Conservation (phyloP, 352 stramenopile genomes). For the Phytopythium ostracodes region DNA sequence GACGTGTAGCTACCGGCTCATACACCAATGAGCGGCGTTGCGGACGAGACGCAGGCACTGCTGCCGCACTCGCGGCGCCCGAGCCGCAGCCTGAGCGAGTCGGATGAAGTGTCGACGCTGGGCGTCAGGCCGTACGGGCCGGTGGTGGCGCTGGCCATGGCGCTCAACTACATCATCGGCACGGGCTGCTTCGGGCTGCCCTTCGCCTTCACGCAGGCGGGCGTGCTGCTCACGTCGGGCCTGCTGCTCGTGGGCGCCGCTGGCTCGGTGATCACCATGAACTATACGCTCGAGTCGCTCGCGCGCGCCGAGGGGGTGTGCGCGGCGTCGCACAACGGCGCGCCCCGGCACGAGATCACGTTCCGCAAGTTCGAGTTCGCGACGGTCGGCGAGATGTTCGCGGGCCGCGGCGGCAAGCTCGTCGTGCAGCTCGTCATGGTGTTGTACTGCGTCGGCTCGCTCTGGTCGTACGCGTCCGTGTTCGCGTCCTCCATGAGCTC, state of each 20-base stretch:
- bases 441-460: slow-evolving; percentile 69
- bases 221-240: slow-evolving; percentile 51
- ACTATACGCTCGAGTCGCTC: slow-evolving; percentile 85
- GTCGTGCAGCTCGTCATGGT: slow-evolving; percentile 69
- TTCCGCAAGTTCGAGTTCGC: slow-evolving; percentile 88
- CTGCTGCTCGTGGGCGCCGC: slow-evolving; percentile 64
- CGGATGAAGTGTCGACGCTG: slow-evolving; percentile 27
- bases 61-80: slow-evolving; percentile 1
- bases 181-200: slow-evolving; percentile 84
- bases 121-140: slow-evolving; percentile 69
- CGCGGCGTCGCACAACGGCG: slow-evolving; percentile 37
- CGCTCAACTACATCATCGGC: slow-evolving; percentile 85
- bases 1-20: too few relatives aligned
- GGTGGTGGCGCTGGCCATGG: slow-evolving; percentile 70
- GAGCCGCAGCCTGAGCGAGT: slow-evolving; percentile 21
- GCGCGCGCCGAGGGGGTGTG: slow-evolving; percentile 74
- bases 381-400: slow-evolving; percentile 80
- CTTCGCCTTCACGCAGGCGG: slow-evolving; percentile 70
- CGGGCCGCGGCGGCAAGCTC: slow-evolving; percentile 58
- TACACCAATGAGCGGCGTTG: too few relatives aligned
- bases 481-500: slow-evolving; percentile 83
- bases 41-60: slow-evolving; percentile 1
- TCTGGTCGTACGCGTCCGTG: slow-evolving; percentile 85
- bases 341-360: slow-evolving; percentile 63
- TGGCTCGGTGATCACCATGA: slow-evolving; percentile 77